These are phyloP conservation scores for Eucalyptus grandis DNA, from an alignment of 345 rosid species.

Conservation along the genomic window DNA sequence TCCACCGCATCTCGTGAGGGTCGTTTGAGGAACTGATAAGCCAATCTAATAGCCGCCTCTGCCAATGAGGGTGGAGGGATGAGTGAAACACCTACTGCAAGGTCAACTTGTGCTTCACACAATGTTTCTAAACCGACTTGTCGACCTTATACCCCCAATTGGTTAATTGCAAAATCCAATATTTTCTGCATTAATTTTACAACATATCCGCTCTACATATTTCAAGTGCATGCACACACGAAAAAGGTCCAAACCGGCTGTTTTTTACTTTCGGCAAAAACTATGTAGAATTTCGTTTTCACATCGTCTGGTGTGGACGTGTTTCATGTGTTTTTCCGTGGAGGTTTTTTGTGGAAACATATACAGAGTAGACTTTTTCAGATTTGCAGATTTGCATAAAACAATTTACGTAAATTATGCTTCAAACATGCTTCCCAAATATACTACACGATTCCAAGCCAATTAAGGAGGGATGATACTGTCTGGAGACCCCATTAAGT, in stretches of 20 bases:
- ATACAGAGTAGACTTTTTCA: neutral
- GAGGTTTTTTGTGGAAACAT: neutral
- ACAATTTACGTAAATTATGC: neutral
- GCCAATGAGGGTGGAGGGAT: too few relatives aligned
- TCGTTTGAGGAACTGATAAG: too few relatives aligned
- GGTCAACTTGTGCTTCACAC: too few relatives aligned
- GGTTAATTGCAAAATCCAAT: neutral
- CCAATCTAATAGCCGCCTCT: rapidly evolving
- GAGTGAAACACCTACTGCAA: too few relatives aligned
- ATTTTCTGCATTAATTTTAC: neutral
- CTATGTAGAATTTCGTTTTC: neutral
- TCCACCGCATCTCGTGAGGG: too few relatives aligned
- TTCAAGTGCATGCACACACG: neutral
- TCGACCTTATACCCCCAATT: too few relatives aligned
- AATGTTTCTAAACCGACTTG: too few relatives aligned
- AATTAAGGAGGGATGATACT: neutral
- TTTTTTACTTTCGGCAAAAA: neutral
- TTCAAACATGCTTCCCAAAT: neutral
- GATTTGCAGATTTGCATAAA: neutral
- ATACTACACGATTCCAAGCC: neutral
- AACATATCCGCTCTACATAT: neutral
- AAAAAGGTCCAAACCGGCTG: neutral
- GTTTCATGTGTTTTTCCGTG: neutral
- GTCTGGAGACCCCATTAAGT: neutral
- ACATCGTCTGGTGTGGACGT: neutral